Base-by-base conservation (phyloP, 2,329 filamentous ascomycete species). In the Boeremia lycopersici region DNA sequence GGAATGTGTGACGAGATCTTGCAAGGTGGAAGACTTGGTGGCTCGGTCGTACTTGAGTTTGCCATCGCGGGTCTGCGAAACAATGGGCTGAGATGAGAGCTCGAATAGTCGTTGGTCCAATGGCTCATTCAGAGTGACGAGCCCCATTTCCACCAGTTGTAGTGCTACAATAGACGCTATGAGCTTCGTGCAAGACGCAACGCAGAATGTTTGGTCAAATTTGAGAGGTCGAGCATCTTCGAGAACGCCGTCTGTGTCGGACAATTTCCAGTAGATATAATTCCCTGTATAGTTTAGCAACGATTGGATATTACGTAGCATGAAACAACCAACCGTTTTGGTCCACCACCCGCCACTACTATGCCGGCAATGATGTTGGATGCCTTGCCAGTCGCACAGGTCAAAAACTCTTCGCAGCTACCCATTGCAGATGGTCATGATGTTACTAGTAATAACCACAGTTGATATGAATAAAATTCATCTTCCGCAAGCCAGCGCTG, bases 181-280 rank as follows among this genome's bases (percentile, higher is more conserved):
- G 9, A 73, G 59, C 47, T 74, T 73, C 1, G 66, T 74, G 56
- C 62, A 68, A 1, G 67, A 72, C 12, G 70, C 70, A 6, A 72
- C 55, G 75, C 77, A 82, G 60, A 85, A 88, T 7, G 46, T 34
- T 10, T 17, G 15, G n/a, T 68, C 63, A 29, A 84, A 73, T 0
- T 78, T 79, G 79, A 89, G 83, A 4, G 79, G 74, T 38, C 82
- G 77, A 0, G 74, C 62, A 9, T 68, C 63, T 8, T 68, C 56
- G 1, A 69, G 47, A 9, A 76, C 73, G 30, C 66, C 69, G 39
- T 74, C 73, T 64, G 40, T 48, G 23, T 39, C 48, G 10, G 48
- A 42, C 1, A 33, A 26, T 1, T 33, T 50, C 12, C 29, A 33
- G 19, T 44, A 50, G 19, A 50, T 8, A 10, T 50, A 50, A 17